Base-by-base conservation (phyloP, 1,139 yeast genomes). In the Blastobotrys illinoisensis region DNA sequence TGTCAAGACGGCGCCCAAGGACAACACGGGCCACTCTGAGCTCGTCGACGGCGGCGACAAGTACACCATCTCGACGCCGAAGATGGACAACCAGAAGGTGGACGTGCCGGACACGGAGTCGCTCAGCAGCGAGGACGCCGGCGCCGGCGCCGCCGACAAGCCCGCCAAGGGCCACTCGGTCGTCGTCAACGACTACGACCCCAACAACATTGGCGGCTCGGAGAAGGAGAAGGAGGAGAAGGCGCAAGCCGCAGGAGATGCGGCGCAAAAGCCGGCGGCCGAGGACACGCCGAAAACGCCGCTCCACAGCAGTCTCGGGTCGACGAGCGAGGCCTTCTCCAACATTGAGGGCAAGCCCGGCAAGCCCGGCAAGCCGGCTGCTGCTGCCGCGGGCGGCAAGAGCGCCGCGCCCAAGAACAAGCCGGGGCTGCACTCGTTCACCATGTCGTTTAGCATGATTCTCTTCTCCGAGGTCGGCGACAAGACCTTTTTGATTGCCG, bases 401-500 rank as follows among this genome's bases (percentile, higher is more conserved):
- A 13, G 43, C 11, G n/a, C 44, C 13, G 32, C 11, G 3, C 9
- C 32, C 13, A 14, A 48, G 6, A 53, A 55, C 36, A 55, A 56
- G 36, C 55, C 60, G 3, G 40, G 55, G 7, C 55, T 64, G 20
- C 64, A 67, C 48, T 67, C 74, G 14, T 67, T 73, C 49, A 51
- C 68, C 47, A 71, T 73, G 63, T 67, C 78, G 5, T 61, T 67
- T 26, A 58, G 68, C 54, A 93, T 93, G 99, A 93, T 93, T 67
- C 74, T 88, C 46, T 88, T 90, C 26, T 88, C 96, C 24, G 99
- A 93, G 71, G 85, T 95, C 58, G 99, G 99, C 55, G 99, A 93
- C 71, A 95, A 93, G 74, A 93, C 99, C 0, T 93, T 93, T 67
- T 79, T 93, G 62, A 90, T 95, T 63, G 97, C 99, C 26, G 98